A percentile compares a stretch with the other conserved stretches of the same genome.
Conservation (phyloP, 83 land plant species). For the Picea mariana region DNA sequence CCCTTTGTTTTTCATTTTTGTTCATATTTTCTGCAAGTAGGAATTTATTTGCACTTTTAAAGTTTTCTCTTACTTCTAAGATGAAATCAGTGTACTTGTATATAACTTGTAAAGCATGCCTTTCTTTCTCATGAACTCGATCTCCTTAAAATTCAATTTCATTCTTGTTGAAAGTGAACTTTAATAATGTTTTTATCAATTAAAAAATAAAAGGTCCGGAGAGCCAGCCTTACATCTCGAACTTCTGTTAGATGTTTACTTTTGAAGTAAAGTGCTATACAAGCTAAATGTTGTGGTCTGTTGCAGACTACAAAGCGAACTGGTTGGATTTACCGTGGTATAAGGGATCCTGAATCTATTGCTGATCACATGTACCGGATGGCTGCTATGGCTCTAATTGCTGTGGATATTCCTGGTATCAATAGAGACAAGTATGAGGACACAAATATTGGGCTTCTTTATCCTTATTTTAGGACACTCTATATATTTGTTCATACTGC, state of each 20-base stretch:
- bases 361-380: constrained; percentile 98
- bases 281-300: not conserved
- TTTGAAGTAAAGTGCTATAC: not conserved
- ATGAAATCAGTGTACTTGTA: too few relatives aligned
- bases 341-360: constrained; percentile 84
- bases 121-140: too few relatives aligned
- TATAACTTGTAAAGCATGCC: too few relatives aligned
- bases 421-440: constrained; percentile 69
- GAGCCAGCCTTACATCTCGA: not conserved
- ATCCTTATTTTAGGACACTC: not conserved
- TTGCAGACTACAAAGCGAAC: constrained; percentile 89
- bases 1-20: too few relatives aligned
- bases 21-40: too few relatives aligned
- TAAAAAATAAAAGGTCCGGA: not conserved
- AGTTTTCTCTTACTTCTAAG: too few relatives aligned
- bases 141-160: not conserved
- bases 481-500: not conserved
- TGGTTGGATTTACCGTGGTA: constrained; percentile 77
- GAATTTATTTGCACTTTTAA: too few relatives aligned
- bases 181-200: not conserved
- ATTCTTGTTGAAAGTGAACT: constrained; percentile 7
- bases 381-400: constrained; percentile 90
- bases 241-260: not conserved
- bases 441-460: not conserved
- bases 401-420: constrained; percentile 76